These are phyloP conservation scores for Penicillium sp. DNA, from an alignment of 2,329 filamentous ascomycete species.

Conservation along the genomic window DNA sequence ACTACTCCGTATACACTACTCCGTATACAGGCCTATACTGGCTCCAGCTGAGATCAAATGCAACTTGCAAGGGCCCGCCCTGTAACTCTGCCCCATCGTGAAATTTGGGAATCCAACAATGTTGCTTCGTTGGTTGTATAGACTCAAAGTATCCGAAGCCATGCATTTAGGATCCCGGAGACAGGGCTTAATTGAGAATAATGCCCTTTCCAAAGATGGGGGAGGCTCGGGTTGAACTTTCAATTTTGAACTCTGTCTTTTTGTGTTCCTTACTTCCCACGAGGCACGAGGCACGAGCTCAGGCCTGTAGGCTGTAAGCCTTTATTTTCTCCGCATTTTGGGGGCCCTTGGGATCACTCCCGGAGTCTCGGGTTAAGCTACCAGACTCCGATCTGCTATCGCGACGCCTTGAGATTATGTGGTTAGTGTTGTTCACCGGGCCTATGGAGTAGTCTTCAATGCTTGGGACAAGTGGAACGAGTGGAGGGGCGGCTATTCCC, in stretches of 20 bases:
- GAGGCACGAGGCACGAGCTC: background rate
- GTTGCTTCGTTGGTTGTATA: background rate
- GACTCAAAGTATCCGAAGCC: background rate
- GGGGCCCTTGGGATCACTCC: background rate
- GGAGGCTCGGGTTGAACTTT: background rate
- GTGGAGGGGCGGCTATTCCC: slow-evolving; percentile 6
- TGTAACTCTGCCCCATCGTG: background rate
- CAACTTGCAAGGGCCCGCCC: background rate
- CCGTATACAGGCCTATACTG: no score
- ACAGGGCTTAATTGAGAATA: background rate
- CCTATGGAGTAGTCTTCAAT: no score
- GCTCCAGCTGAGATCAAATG: background rate
- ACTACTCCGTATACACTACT: background rate
- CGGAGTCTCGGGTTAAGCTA: background rate
- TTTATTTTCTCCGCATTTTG: slow-evolving; percentile 18
- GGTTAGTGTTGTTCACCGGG: slow-evolving; percentile 3
- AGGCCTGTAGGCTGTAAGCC: background rate
- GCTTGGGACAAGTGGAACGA: slow-evolving; percentile 1
- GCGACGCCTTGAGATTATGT: background rate
- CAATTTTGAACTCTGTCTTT: background rate
- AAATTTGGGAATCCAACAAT: background rate
- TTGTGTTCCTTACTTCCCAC: background rate
- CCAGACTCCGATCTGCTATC: slow-evolving; percentile 3
- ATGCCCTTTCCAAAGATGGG: background rate
- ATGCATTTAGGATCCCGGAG: background rate